A percentile compares a stretch with the other conserved stretches of the same genome.
Evolutionary conservation across 768 basidiomycete species (phyloP).

Genomic region (Boletellus ananiceps): DNA sequence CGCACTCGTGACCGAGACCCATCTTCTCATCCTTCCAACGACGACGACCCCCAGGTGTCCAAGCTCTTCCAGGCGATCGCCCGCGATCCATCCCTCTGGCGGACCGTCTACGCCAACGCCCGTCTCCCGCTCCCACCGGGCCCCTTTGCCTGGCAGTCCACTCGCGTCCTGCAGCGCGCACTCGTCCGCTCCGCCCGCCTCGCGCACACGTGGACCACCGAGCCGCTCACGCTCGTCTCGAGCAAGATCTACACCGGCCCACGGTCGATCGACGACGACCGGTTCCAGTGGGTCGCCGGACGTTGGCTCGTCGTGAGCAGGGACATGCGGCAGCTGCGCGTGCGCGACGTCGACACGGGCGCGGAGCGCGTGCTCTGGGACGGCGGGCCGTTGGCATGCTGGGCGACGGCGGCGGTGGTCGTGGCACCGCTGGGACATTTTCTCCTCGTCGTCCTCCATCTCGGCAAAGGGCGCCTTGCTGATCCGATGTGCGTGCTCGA

Average conservation of each 20-base stretch:
- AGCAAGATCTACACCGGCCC: conserved; percentile 4
- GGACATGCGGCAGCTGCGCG: conserved; percentile 6
- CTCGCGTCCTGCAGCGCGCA: conserved; percentile 11
- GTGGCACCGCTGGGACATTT: conserved; percentile 9
- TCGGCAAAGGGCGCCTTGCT: not conserved
- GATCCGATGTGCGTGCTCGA: conserved; percentile 16
- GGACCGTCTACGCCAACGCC: conserved; percentile 4
- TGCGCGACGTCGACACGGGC: conserved; percentile 15
- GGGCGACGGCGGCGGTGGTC: conserved; percentile 9
- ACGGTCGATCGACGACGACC: conserved; percentile 3
- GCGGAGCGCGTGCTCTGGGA: conserved; percentile 18
- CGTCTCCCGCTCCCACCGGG: conserved; percentile 17
- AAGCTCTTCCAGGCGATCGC: conserved; percentile 10
- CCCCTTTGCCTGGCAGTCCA: conserved; percentile 20
- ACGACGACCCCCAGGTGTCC: conserved; percentile 10
- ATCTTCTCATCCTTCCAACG: too few relatives aligned
- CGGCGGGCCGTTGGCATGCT: conserved; percentile 1
- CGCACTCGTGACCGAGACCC: too few relatives aligned
- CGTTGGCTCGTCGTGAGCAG: conserved; percentile 18
- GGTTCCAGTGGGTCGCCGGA: conserved; percentile 15
- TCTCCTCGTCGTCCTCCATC: conserved; percentile 14
- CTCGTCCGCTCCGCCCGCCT: conserved; percentile 17
- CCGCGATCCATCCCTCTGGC: conserved; percentile 13
- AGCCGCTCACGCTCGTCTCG: conserved; percentile 10
- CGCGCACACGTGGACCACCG: conserved; percentile 10